A percentile compares a stretch with the other conserved stretches of the same genome.
phyloP scores from a whole-genome alignment of 2,329 filamentous ascomycete species.

The Arthrinium puccinioides region DNA sequence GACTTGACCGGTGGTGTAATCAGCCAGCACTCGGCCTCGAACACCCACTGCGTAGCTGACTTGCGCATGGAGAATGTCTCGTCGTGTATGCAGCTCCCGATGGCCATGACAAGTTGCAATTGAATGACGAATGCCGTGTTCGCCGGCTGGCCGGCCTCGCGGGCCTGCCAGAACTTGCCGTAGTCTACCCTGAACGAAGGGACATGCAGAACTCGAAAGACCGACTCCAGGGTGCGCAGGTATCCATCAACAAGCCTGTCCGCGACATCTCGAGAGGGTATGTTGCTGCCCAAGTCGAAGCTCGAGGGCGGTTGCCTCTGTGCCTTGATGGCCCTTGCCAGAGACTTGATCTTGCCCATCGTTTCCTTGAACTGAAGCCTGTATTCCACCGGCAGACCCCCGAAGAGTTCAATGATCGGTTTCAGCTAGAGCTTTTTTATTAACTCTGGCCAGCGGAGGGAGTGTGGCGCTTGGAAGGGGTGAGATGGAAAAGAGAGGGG shows the following conservation, averaged over 20 bases:
- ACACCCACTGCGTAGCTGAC: constrained; percentile 40
- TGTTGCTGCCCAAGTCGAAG: constrained; percentile 7
- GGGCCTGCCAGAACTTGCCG: constrained; percentile 10
- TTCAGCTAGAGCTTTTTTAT: neutral
- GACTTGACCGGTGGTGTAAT: constrained; percentile 38
- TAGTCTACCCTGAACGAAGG: constrained; percentile 15
- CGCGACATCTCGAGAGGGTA: constrained; percentile 11
- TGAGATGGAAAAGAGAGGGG: neutral
- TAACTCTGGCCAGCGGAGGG: neutral
- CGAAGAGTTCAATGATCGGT: neutral
- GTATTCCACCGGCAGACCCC: neutral
- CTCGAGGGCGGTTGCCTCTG: constrained; percentile 9
- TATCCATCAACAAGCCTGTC: constrained; percentile 14
- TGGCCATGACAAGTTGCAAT: constrained; percentile 45
- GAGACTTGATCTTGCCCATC: constrained; percentile 8
- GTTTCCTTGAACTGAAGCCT: neutral
- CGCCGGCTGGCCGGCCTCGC: neutral
- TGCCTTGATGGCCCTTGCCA: constrained; percentile 8
- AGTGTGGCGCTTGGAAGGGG: neutral
- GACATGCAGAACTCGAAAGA: constrained; percentile 17
- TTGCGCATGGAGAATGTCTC: constrained; percentile 33
- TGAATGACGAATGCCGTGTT: constrained; percentile 40
- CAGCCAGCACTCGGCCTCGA: constrained; percentile 45
- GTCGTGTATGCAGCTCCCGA: constrained; percentile 41
- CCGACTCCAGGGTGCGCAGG: constrained; percentile 14